Evolutionary conservation across 345 rosid species (phyloP).

Genomic region (Hypericum perforatum): DNA sequence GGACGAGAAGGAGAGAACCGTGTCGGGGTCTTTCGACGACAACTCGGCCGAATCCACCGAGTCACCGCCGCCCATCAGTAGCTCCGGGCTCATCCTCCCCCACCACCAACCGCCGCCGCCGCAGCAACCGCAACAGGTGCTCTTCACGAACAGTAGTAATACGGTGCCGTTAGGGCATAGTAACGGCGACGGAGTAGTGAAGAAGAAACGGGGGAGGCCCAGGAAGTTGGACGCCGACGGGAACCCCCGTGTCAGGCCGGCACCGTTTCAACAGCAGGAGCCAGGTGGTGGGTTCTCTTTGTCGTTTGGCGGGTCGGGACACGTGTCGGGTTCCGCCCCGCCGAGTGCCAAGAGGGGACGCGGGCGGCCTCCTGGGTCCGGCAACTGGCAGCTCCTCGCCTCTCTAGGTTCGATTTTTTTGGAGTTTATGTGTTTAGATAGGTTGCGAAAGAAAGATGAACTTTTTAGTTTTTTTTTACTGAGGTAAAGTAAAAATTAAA

Average conservation of each 20-base stretch:
- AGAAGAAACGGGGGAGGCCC: constrained; percentile 48
- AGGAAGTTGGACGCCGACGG: constrained; percentile 36
- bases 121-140: constrained; percentile 6
- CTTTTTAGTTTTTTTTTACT: too few species aligned
- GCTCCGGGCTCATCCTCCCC: background rate
- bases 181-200: constrained; percentile 18
- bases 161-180: background rate
- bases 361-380: constrained; percentile 48
- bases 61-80: constrained; percentile 32
- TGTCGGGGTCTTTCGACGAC: constrained; percentile 22
- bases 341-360: constrained; percentile 35
- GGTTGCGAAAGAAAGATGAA: too few species aligned
- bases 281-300: constrained; percentile 19
- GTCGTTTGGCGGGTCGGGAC: constrained; percentile 2
- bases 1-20: constrained; percentile 37
- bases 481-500: too few species aligned
- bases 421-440: too few species aligned
- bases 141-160: too few species aligned
- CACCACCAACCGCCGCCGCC: background rate
- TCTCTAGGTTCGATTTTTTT: too few species aligned
- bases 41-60: constrained; percentile 26
- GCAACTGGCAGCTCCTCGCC: constrained; percentile 54
- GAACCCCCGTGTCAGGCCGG: constrained; percentile 22
- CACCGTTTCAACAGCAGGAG: constrained; percentile 6
- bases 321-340: background rate